Evolutionary conservation across 495 filamentous ascomycete genomes (phyloP).

Genomic region (Clohesyomyces aquaticus): DNA sequence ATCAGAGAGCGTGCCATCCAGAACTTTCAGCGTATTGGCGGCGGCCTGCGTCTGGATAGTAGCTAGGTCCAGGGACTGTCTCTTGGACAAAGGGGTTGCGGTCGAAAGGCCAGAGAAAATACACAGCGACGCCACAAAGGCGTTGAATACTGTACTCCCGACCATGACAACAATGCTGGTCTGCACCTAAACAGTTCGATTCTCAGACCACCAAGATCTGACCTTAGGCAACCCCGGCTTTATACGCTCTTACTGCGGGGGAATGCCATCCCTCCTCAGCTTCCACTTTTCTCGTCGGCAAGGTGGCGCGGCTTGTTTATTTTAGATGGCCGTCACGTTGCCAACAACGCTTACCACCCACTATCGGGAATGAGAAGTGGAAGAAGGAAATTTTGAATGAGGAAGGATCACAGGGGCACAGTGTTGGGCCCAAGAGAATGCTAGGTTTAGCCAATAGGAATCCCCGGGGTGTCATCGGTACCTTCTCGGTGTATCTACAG

Average conservation of each 20-base stretch:
- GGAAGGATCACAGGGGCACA: neutral
- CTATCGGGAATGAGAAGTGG: slow-evolving; percentile 1
- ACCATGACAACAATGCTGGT: slow-evolving; percentile 13
- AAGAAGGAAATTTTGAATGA: neutral
- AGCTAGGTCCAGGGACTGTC: slow-evolving; percentile 28
- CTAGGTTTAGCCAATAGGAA: neutral
- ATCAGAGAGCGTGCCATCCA: slow-evolving; percentile 32
- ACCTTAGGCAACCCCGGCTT: slow-evolving; percentile 9
- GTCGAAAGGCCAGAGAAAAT: slow-evolving; percentile 22
- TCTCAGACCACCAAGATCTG: slow-evolving; percentile 7
- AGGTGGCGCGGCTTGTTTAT: slow-evolving; percentile 19
- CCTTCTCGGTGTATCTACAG: no score
- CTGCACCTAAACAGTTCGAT: slow-evolving; percentile 1
- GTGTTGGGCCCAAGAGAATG: neutral
- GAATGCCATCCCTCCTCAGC: neutral
- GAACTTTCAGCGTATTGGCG: slow-evolving; percentile 31
- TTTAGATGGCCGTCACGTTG: slow-evolving; percentile 27
- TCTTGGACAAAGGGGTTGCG: slow-evolving; percentile 15
- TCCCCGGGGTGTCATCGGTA: neutral
- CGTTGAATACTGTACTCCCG: slow-evolving; percentile 22
- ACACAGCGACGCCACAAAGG: slow-evolving; percentile 30
- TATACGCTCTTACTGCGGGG: slow-evolving; percentile 12
- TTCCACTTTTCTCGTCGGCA: slow-evolving; percentile 2
- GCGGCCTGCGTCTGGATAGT: slow-evolving; percentile 30
- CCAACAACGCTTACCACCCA: neutral